Conservation (phyloP, 2,329 filamentous ascomycete species). For the Aureobasidium sp. region DNA sequence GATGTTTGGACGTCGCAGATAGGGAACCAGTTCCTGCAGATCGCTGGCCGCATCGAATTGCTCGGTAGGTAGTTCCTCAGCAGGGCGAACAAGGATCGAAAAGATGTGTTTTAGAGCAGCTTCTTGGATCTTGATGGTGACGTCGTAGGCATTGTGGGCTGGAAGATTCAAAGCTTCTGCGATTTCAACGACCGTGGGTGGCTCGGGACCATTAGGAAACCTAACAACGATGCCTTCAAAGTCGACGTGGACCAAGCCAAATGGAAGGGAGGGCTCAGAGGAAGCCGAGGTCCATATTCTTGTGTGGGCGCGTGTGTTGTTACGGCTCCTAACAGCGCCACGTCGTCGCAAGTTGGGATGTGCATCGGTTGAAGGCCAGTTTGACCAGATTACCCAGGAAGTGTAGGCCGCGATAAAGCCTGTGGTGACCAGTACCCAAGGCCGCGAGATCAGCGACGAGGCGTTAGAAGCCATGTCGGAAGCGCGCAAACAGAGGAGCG, state of each 20-base stretch:
- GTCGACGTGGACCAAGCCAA: slow-evolving; percentile 5
- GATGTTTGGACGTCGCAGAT: background rate
- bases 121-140: slow-evolving; percentile 12
- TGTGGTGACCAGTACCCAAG: slow-evolving; percentile 51
- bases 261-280: background rate
- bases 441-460: slow-evolving; percentile 23
- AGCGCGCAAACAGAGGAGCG: background rate
- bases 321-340: slow-evolving; percentile 55
- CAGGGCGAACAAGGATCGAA: background rate
- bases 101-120: slow-evolving; percentile 13
- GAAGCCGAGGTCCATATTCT: background rate
- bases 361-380: slow-evolving; percentile 26
- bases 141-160: background rate
- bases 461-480: slow-evolving; percentile 7
- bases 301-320: background rate
- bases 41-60: background rate
- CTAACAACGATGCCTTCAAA: slow-evolving; percentile 4
- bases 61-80: background rate
- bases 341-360: slow-evolving; percentile 50
- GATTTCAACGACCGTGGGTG: slow-evolving; percentile 6
- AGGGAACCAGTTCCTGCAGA: background rate
- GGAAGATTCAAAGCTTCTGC: slow-evolving; percentile 9
- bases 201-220: slow-evolving; percentile 10
- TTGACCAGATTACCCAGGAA: slow-evolving; percentile 53
- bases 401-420: slow-evolving; percentile 51